phyloP scores from a whole-genome alignment of 225 moss, liverwort and hornwort species.

The Thuidium tamariscinum region DNA sequence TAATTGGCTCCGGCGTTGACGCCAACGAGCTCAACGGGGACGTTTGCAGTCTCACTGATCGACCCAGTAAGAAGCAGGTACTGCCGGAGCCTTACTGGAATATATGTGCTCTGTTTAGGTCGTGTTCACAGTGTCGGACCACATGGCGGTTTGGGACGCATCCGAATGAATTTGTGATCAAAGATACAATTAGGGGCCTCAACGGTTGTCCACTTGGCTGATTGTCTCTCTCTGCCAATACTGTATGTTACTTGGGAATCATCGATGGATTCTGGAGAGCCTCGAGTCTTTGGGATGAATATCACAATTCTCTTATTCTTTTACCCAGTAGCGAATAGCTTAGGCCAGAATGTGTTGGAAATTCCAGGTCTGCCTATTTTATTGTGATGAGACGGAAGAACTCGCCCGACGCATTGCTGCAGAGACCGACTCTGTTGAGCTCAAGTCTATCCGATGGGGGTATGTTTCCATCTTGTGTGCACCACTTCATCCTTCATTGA shows the following conservation, averaged over 20 bases:
- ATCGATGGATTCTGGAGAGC: background rate
- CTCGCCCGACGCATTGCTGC: conserved; percentile 90
- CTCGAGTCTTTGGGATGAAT: background rate
- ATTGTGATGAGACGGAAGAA: conserved; percentile 88
- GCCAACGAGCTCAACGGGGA: conserved; percentile 22
- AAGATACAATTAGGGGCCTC: background rate
- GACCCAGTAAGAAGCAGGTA: conserved; percentile 50
- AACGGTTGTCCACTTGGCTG: background rate
- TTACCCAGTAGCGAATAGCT: background rate
- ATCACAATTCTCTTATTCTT: background rate
- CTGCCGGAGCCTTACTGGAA: background rate
- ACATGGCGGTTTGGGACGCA: background rate
- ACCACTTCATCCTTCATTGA: background rate
- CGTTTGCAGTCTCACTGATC: conserved; percentile 37
- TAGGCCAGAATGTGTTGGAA: background rate
- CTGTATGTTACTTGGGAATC: background rate
- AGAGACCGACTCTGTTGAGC: conserved; percentile 85
- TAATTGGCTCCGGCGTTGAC: conserved; percentile 38
- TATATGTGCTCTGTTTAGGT: background rate
- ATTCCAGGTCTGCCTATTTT: conserved; percentile 66
- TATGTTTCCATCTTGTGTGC: conserved; percentile 1
- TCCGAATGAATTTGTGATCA: background rate
- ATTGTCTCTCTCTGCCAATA: background rate
- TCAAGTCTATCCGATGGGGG: conserved; percentile 77
- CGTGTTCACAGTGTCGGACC: background rate